phyloP scores from a whole-genome alignment of 108 stramenopile genomes.

The Conticribra weissflogii region DNA sequence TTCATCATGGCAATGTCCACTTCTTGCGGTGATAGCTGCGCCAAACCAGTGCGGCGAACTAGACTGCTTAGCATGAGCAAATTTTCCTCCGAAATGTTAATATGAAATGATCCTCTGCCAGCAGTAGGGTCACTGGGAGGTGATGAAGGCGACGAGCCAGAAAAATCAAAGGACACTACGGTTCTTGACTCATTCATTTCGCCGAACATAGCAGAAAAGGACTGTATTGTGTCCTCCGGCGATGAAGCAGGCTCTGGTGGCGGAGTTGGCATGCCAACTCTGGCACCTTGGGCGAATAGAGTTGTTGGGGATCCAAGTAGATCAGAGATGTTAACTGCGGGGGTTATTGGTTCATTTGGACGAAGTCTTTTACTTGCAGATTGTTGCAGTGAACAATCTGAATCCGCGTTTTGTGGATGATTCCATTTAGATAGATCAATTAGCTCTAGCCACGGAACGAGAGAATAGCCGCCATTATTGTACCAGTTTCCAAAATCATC shows the following conservation, averaged over 20 bases:
- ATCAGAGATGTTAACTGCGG: slow-evolving; percentile 18
- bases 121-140: neutral
- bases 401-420: slow-evolving; percentile 18
- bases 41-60: slow-evolving; percentile 69
- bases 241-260: slow-evolving; percentile 11
- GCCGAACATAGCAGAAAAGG: slow-evolving; percentile 49
- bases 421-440: slow-evolving; percentile 83
- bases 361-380: slow-evolving; percentile 34
- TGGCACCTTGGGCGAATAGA: slow-evolving; percentile 38
- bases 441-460: slow-evolving; percentile 89
- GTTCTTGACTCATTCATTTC: slow-evolving; percentile 56
- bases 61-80: slow-evolving; percentile 64
- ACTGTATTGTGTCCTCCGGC: slow-evolving; percentile 16
- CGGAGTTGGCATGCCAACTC: slow-evolving; percentile 26
- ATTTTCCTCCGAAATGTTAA: slow-evolving; percentile 85
- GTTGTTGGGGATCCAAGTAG: slow-evolving; percentile 44
- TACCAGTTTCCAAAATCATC: slow-evolving; percentile 83
- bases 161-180: slow-evolving; percentile 82
- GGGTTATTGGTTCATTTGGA: slow-evolving; percentile 16
- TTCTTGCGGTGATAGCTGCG: slow-evolving; percentile 52
- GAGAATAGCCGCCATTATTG: slow-evolving; percentile 69
- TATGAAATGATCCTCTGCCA: slow-evolving; percentile 43
- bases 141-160: slow-evolving; percentile 41
- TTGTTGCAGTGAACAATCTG: neutral
- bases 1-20: slow-evolving; percentile 65